These are phyloP conservation scores for Saturnispora zaruensis DNA, from an alignment of 805 yeast species.

Conservation along the genomic window DNA sequence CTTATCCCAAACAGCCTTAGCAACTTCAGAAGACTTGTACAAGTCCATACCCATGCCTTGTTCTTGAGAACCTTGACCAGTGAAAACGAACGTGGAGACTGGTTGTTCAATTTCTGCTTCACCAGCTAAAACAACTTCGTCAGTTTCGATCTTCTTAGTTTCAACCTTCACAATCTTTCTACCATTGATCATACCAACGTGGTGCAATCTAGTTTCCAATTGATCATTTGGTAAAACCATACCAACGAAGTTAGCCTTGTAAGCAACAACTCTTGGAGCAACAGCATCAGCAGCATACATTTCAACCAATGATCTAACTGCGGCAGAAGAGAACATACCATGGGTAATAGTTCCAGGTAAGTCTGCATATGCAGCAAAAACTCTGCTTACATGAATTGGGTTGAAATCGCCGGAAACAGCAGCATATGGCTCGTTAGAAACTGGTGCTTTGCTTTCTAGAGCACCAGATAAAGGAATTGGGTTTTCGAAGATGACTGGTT, in stretches of 20 bases:
- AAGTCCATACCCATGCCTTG: conserved; percentile 99
- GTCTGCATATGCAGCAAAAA: conserved; percentile 85
- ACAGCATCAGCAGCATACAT: conserved; percentile 98
- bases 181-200: conserved; percentile 98
- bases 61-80: conserved; percentile 99
- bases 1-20: conserved; percentile 93
- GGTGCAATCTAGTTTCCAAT: conserved; percentile 81
- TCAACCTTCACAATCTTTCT: conserved; percentile 93
- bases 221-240: conserved; percentile 97
- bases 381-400: conserved; percentile 96
- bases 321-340: conserved; percentile 97
- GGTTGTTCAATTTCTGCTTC: conserved; percentile 99
- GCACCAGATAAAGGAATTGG: conserved; percentile 73
- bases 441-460: conserved; percentile 74
- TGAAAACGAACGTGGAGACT: conserved; percentile 89
- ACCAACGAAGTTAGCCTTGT: conserved; percentile 82
- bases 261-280: conserved; percentile 92
- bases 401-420: conserved; percentile 97
- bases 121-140: conserved; percentile 71
- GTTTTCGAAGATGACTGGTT: conserved; percentile 84
- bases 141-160: conserved; percentile 76
- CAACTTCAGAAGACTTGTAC: conserved; percentile 83
- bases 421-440: conserved; percentile 93
- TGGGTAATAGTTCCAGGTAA: conserved; percentile 98
- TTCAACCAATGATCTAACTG: conserved; percentile 91